Percentiles rank a stretch among this genome's conserved stretches.
Evolutionary conservation across 257 asterid genomes (phyloP).

Genomic region (Nyctanthes arbortristis): DNA sequence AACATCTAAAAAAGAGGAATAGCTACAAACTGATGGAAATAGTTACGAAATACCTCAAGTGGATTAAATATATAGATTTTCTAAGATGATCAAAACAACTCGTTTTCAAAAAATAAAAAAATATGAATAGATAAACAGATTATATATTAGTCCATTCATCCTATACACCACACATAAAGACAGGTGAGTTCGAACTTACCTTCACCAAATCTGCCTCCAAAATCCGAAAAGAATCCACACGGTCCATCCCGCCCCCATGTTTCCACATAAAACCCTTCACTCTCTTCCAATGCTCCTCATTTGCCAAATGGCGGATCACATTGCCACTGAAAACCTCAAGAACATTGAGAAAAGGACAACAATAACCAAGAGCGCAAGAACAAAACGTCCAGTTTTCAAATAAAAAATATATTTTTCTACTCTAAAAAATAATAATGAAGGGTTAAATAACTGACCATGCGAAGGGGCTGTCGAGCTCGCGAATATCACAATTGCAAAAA

Average conservation of each 20-base stretch:
- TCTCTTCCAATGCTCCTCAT: conserved; percentile 78
- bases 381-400: not conserved
- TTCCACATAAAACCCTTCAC: conserved; percentile 79
- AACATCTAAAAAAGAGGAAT: conserved; percentile 4
- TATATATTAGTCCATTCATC: not conserved
- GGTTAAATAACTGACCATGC: conserved; percentile 47
- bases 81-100: not conserved
- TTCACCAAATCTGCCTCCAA: conserved; percentile 56
- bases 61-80: not conserved
- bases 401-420: no score
- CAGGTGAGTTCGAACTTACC: conserved; percentile 40
- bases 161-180: no score
- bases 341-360: not conserved
- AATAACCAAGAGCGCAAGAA: not conserved
- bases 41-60: no score
- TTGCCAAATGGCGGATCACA: conserved; percentile 68
- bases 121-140: not conserved
- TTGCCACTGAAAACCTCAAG: conserved; percentile 54
- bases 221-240: conserved; percentile 52
- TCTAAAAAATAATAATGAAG: conserved; percentile 15
- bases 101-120: not conserved
- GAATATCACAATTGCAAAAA: conserved; percentile 62
- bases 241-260: conserved; percentile 73
- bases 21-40: no score
- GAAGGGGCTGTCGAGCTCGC: conserved; percentile 57